Conservation (phyloP, 331 rosid genomes). For the Erythrophleum ivorense region DNA sequence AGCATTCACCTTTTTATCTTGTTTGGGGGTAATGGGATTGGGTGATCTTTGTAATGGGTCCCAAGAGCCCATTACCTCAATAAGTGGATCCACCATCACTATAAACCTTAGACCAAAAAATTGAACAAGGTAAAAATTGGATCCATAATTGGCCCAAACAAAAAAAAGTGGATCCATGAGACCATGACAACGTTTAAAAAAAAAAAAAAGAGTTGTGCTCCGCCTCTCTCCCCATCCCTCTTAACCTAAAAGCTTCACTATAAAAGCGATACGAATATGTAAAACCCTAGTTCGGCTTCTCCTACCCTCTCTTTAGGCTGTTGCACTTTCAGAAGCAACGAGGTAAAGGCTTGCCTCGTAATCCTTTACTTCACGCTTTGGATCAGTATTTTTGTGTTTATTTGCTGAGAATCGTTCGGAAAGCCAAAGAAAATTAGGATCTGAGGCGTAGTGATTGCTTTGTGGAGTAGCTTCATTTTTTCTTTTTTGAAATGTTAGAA, state of each 20-base stretch:
- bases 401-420: background rate
- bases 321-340: slow-evolving; percentile 29
- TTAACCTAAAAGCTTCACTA: background rate
- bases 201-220: too few species aligned
- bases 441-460: background rate
- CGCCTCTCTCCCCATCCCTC: background rate
- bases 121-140: background rate
- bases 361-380: background rate
- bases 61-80: too few species aligned
- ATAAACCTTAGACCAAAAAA: too few species aligned
- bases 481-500: background rate
- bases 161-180: background rate
- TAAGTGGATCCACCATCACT: too few species aligned
- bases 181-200: too few species aligned
- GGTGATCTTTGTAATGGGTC: too few species aligned
- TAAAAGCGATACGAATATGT: background rate
- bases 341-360: slow-evolving; percentile 40
- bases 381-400: background rate
- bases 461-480: background rate
- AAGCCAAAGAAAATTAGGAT: background rate
- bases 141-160: background rate
- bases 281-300: slow-evolving; percentile 36
- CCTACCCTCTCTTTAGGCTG: background rate
- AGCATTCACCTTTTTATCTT: too few species aligned
- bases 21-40: too few species aligned